Evolutionary conservation across 208 protist species (phyloP).

Genomic region (Trypanosoma melophagium): DNA sequence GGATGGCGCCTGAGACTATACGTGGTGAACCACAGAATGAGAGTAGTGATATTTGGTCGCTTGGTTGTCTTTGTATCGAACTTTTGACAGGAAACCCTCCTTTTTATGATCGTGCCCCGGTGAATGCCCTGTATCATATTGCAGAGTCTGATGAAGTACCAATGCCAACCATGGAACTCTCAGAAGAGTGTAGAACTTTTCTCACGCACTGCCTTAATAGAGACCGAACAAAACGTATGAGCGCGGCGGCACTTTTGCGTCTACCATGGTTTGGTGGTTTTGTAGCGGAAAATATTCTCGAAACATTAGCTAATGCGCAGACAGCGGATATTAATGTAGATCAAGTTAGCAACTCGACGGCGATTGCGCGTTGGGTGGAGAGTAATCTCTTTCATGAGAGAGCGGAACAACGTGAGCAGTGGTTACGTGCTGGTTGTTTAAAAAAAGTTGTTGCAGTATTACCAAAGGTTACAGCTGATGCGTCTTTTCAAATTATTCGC

Average conservation of each 20-base stretch:
- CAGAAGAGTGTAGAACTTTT: slow-evolving; percentile 52
- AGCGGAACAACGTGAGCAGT: slow-evolving; percentile 44
- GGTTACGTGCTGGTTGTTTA: slow-evolving; percentile 56
- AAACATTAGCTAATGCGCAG: slow-evolving; percentile 22
- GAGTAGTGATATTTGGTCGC: slow-evolving; percentile 76
- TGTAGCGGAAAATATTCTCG: slow-evolving; percentile 28
- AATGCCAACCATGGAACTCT: slow-evolving; percentile 38
- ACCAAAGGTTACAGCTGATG: slow-evolving; percentile 52
- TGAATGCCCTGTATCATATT: slow-evolving; percentile 71
- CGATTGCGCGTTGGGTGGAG: slow-evolving; percentile 64
- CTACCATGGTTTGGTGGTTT: slow-evolving; percentile 57
- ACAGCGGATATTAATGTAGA: slow-evolving; percentile 11
- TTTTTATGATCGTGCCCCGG: slow-evolving; percentile 61
- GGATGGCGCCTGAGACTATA: slow-evolving; percentile 77
- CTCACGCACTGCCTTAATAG: slow-evolving; percentile 53
- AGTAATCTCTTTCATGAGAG: slow-evolving; percentile 42
- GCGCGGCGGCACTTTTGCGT: slow-evolving; percentile 41
- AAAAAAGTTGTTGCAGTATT: slow-evolving; percentile 58
- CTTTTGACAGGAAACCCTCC: slow-evolving; percentile 72
- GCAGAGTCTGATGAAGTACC: slow-evolving; percentile 40
- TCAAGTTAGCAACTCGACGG: slow-evolving; percentile 25
- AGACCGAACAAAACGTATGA: slow-evolving; percentile 46
- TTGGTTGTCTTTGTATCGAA: slow-evolving; percentile 79
- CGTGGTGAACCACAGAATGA: slow-evolving; percentile 41
- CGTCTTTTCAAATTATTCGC: slow-evolving; percentile 61